phyloP scores from a whole-genome alignment of 1,139 yeast species.

The Trichomonascaceae sp. region DNA sequence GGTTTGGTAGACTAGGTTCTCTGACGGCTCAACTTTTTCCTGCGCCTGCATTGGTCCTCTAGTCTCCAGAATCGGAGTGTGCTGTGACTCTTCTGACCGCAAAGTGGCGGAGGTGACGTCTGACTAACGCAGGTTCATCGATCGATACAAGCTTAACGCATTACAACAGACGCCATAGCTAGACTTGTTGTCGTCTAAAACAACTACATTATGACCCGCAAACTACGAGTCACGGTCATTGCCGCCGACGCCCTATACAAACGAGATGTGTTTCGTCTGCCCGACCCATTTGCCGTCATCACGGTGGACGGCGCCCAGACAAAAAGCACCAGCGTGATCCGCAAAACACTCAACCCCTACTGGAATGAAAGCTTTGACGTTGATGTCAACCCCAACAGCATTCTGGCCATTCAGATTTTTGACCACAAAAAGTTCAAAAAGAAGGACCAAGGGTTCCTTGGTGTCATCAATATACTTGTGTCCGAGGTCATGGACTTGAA shows the following conservation, averaged over 20 bases:
- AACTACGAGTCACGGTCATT: constrained; percentile 35
- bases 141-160: too few species aligned
- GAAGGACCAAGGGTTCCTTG: constrained; percentile 97
- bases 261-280: constrained; percentile 81
- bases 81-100: too few species aligned
- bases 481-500: constrained; percentile 78
- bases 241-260: constrained; percentile 95
- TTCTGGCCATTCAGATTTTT: constrained; percentile 84
- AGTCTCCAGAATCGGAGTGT: too few species aligned
- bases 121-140: too few species aligned
- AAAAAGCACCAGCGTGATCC: constrained; percentile 84
- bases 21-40: too few species aligned
- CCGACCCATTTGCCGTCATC: constrained; percentile 95
- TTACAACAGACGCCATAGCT: too few species aligned
- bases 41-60: too few species aligned
- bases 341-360: constrained; percentile 88
- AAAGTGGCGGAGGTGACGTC: too few species aligned
- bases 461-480: constrained; percentile 83
- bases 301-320: constrained; percentile 97
- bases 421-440: constrained; percentile 95
- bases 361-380: constrained; percentile 89
- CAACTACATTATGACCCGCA: constrained; percentile 12
- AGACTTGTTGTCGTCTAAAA: too few species aligned
- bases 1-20: too few species aligned
- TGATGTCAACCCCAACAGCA: constrained; percentile 71